These are phyloP conservation scores for Colletotrichum musicola DNA, from an alignment of 2,329 filamentous ascomycete species.

Conservation along the genomic window DNA sequence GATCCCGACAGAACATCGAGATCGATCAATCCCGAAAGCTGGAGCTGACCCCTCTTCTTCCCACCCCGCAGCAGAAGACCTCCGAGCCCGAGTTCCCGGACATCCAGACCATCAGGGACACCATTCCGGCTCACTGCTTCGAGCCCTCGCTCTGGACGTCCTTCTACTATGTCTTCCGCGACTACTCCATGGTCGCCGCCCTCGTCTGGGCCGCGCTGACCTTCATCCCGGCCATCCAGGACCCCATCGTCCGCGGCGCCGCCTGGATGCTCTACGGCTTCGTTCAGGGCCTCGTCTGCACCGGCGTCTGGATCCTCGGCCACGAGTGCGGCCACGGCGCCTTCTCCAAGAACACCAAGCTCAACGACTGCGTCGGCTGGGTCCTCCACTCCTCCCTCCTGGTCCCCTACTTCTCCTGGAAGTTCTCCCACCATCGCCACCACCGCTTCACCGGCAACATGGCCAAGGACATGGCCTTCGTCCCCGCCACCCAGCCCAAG, in stretches of 20 bases:
- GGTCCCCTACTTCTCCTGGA: slow-evolving; percentile 81
- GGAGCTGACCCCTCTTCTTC: slow-evolving; percentile 3
- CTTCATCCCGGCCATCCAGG: slow-evolving; percentile 65
- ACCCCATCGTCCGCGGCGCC: slow-evolving; percentile 55
- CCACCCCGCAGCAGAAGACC: slow-evolving; percentile 16
- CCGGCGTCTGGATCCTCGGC: slow-evolving; percentile 77
- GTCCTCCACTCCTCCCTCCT: slow-evolving; percentile 74
- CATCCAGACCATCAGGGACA: slow-evolving; percentile 61
- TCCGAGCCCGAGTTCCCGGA: slow-evolving; percentile 53
- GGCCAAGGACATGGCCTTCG: slow-evolving; percentile 75
- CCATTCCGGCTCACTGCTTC: slow-evolving; percentile 74
- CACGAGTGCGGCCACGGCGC: slow-evolving; percentile 80
- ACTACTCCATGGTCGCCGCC: slow-evolving; percentile 61
- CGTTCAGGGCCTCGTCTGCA: slow-evolving; percentile 74
- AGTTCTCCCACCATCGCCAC: slow-evolving; percentile 77
- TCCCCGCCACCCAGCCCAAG: slow-evolving; percentile 62
- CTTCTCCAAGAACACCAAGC: slow-evolving; percentile 66
- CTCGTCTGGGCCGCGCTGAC: slow-evolving; percentile 65
- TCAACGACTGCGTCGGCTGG: slow-evolving; percentile 75
- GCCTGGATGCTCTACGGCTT: slow-evolving; percentile 73
- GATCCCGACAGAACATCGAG: not conserved
- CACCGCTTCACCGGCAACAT: slow-evolving; percentile 78
- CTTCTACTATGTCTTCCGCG: slow-evolving; percentile 68
- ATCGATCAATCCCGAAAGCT: slow-evolving; percentile 8
- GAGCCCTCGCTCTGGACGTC: slow-evolving; percentile 65